Evolutionary conservation across 1,284 basidiomycete species (phyloP), one percentile per base, ranked within the genome.

Genomic region (Lignosus rhinocerotis): DNA sequence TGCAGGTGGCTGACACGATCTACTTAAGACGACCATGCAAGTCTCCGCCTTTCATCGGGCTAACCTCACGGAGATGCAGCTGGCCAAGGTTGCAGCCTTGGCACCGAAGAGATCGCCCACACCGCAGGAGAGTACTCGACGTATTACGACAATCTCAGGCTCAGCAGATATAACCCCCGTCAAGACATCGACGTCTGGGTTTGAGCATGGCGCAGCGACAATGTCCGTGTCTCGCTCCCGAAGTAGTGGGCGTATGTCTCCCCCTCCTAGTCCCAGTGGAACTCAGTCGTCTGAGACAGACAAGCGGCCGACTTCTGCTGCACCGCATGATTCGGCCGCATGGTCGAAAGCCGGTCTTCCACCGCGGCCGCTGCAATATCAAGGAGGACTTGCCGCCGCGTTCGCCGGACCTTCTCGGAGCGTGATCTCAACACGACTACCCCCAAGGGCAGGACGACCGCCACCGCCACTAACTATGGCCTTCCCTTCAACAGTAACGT

Each of bases 21-120:
- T 16, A n/a, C 51, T 32, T 55, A 87, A 87, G 85, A 92, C 90
- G 9, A 84, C 85, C 3, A 79, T 86, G 8, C 92, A 94, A 78
- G 89, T 92, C 49, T 80, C 79, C 59, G 87, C 88, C 68, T 93
- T 81, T 70, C 88, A 86, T 67, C 80, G 78, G 59, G 72, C 73
- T 50, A 80, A 87, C 62, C 63, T 70, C 31, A 74, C 72, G 42
- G 78, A 78, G 53, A 72, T 85, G 59, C 70, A 78, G 53, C 70
- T 86, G 10, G 76, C 73, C 46, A 71, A 69, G 42, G 72, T 79
- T n/a, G 74, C 73, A 6, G 68, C 70, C 1, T 61, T 62, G 19
- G 76, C 75, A 9, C 69, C 70, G 2, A 73, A 70, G 58, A 70
- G 70, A n/a, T 71, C 72, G 0, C 72, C 71, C 1, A 71, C 72